phyloP scores from a whole-genome alignment of 2,329 filamentous ascomycete species.

The Colletotrichum incanum region DNA sequence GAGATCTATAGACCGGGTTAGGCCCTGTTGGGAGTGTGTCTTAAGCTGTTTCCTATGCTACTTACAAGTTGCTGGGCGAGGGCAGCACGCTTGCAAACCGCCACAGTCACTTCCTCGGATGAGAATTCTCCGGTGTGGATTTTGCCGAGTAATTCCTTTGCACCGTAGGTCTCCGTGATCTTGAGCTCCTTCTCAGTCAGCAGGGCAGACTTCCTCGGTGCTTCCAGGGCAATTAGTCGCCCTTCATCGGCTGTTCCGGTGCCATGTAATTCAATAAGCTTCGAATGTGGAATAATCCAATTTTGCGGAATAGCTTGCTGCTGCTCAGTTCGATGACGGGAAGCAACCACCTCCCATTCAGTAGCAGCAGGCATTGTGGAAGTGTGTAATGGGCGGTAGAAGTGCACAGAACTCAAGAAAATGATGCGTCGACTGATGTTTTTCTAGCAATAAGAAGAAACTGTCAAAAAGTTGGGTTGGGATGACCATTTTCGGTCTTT shows the following conservation, averaged over 20 bases:
- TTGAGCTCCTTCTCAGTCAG: constrained; percentile 45
- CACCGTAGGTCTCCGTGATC: constrained; percentile 45
- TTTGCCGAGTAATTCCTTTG: constrained; percentile 40
- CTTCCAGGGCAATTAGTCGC: constrained; percentile 33
- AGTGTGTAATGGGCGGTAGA: neutral
- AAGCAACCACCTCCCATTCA: constrained; percentile 39
- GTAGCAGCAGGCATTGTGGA: constrained; percentile 10
- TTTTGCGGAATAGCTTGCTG: constrained; percentile 37
- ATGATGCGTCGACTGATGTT: neutral
- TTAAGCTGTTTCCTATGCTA: neutral
- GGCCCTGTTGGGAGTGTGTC: neutral
- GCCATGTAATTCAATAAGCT: constrained; percentile 27
- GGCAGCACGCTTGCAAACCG: constrained; percentile 50
- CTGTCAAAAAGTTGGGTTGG: no score
- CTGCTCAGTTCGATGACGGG: constrained; percentile 35
- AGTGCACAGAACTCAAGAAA: neutral
- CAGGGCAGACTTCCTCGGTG: constrained; percentile 30
- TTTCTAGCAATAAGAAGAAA: neutral
- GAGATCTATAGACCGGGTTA: constrained; percentile 47
- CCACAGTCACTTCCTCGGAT: constrained; percentile 47
- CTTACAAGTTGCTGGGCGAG: constrained; percentile 48
- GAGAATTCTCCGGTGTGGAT: constrained; percentile 44
- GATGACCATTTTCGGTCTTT: neutral
- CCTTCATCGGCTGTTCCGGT: constrained; percentile 36
- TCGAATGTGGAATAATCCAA: constrained; percentile 33